Percentiles rank a stretch among this genome's conserved stretches.
Evolutionary conservation across 805 yeast species (phyloP).

Genomic region (Pichia rugopelliculosa): DNA sequence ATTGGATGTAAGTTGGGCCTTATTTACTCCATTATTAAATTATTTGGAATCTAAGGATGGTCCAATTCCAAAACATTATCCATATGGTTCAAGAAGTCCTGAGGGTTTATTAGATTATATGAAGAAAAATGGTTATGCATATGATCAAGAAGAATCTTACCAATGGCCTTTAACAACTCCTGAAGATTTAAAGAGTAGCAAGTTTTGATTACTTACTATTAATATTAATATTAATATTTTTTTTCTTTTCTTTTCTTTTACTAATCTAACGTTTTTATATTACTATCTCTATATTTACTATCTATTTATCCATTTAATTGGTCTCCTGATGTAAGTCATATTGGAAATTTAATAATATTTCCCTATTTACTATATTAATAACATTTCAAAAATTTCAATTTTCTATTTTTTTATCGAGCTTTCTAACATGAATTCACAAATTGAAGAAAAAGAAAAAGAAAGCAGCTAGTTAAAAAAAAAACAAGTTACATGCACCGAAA

Average conservation of each 20-base stretch:
- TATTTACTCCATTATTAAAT: slow-evolving; percentile 87
- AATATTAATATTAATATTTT: neutral
- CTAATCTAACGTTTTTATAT: too few species aligned
- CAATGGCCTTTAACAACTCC: slow-evolving; percentile 87
- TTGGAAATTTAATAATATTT: too few species aligned
- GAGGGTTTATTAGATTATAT: slow-evolving; percentile 52
- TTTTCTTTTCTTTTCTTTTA: neutral
- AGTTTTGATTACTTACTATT: slow-evolving; percentile 16
- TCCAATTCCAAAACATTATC: slow-evolving; percentile 61
- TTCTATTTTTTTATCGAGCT: too few species aligned
- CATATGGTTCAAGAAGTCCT: slow-evolving; percentile 94
- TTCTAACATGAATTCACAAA: too few species aligned
- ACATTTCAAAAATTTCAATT: too few species aligned
- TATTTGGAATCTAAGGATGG: slow-evolving; percentile 65
- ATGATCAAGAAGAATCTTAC: slow-evolving; percentile 56
- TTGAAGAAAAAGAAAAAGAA: too few species aligned
- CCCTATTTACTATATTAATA: too few species aligned
- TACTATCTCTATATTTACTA: too few species aligned
- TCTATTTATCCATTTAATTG: too few species aligned
- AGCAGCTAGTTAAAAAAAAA: too few species aligned
- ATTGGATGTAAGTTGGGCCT: slow-evolving; percentile 84
- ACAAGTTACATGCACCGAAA: too few species aligned
- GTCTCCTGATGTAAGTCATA: too few species aligned
- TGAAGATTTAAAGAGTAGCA: slow-evolving; percentile 23
- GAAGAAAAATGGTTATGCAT: slow-evolving; percentile 63